These are phyloP conservation scores for Stagonosporopsis cucurbitacearum DNA, from an alignment of 2,329 filamentous ascomycete genomes.

Conservation along the genomic window DNA sequence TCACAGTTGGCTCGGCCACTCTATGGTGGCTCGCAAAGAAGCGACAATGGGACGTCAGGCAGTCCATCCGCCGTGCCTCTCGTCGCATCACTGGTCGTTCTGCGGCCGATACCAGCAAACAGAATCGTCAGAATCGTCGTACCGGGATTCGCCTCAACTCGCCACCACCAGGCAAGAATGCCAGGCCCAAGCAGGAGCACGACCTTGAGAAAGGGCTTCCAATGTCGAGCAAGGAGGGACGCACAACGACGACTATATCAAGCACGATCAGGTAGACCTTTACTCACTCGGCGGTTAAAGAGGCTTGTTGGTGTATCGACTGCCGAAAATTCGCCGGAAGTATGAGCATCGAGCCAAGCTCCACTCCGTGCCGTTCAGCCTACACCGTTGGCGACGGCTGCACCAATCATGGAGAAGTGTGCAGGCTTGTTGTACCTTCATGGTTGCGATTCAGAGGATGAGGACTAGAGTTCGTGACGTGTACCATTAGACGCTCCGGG, in stretches of 20 bases:
- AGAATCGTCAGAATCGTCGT: constrained; percentile 44
- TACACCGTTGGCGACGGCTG: background rate
- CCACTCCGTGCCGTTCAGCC: background rate
- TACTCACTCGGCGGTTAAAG: background rate
- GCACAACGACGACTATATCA: constrained; percentile 45
- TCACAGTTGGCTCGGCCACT: constrained; percentile 65
- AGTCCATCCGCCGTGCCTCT: constrained; percentile 71
- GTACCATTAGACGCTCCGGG: background rate
- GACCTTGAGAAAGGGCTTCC: constrained; percentile 47
- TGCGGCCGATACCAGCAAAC: constrained; percentile 31
- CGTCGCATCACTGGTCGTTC: constrained; percentile 54
- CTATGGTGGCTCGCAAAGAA: constrained; percentile 85
- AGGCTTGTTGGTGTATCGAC: background rate
- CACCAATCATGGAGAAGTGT: background rate
- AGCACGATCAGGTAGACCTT: constrained; percentile 29
- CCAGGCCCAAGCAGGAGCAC: constrained; percentile 27
- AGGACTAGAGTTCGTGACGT: background rate
- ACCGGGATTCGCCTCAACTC: constrained; percentile 46
- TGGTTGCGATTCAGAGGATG: background rate
- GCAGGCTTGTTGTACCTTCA: background rate
- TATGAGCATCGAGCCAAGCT: constrained; percentile 7
- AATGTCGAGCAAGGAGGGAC: constrained; percentile 29
- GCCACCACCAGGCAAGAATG: constrained; percentile 38
- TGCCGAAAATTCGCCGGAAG: background rate
- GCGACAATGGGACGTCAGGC: constrained; percentile 79